Conservation (phyloP, 1,284 basidiomycete species). For the Austroboletus niveus region DNA sequence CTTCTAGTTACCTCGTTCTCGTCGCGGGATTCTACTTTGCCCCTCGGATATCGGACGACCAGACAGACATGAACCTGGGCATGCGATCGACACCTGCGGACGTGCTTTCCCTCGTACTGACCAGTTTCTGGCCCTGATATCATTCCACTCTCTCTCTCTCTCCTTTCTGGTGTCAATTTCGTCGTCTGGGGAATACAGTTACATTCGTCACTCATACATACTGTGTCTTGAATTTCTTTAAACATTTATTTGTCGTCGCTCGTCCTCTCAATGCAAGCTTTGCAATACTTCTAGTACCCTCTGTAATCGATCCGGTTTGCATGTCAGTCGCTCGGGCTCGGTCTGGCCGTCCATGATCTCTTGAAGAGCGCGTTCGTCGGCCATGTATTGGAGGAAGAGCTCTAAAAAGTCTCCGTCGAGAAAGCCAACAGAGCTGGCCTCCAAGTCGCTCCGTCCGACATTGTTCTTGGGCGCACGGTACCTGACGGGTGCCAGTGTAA, state of each 20-base stretch:
- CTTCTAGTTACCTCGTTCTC: constrained; percentile 54
- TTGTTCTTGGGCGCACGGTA: constrained; percentile 65
- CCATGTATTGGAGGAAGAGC: constrained; percentile 49
- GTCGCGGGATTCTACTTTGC: constrained; percentile 62
- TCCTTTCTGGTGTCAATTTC: constrained; percentile 1
- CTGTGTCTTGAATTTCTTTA: constrained; percentile 5
- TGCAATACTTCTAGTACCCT: constrained; percentile 59
- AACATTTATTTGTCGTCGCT: constrained; percentile 7
- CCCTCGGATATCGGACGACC: constrained; percentile 32
- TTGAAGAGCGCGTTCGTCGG: constrained; percentile 36
- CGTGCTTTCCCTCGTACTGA: constrained; percentile 8
- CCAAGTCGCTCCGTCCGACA: constrained; percentile 54
- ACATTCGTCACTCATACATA: constrained; percentile 2
- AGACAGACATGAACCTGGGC: constrained; percentile 13
- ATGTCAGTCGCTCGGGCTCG: constrained; percentile 52
- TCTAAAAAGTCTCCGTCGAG: constrained; percentile 90
- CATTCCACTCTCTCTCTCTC: not conserved
- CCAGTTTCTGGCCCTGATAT: constrained; percentile 20
- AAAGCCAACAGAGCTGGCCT: constrained; percentile 67
- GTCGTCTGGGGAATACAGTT: constrained; percentile 8
- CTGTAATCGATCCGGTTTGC: constrained; percentile 44
- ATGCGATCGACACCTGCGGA: constrained; percentile 1
- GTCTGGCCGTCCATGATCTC: constrained; percentile 53
- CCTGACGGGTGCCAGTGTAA: constrained; percentile 36
- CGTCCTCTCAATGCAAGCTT: constrained; percentile 53